Base-by-base conservation (phyloP, 1,284 basidiomycete genomes). In the Ceratobasidium sp. region DNA sequence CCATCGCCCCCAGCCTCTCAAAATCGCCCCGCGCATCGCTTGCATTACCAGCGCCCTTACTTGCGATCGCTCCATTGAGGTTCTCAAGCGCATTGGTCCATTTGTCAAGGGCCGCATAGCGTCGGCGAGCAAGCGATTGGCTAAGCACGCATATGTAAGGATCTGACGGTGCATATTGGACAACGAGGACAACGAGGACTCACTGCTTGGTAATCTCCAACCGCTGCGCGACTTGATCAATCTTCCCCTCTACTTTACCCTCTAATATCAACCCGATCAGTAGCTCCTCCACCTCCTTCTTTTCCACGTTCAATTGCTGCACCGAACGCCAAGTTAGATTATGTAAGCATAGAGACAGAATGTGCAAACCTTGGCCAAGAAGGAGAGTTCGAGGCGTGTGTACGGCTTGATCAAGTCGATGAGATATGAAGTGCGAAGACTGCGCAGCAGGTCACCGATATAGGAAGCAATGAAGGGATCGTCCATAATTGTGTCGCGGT, bases 361-460 rank as follows among this genome's bases (percentile, higher is more conserved):
- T 75, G 54, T 3, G 48, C 17, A 74, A 79, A 93, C 95, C 86
- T 94, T 93, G 45, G 94, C 95, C 15, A 99, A 87, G 87, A 96
- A 98, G 15, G 91, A 89, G 53, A 99, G 87, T 82, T 98, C 96
- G 59, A 99, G 88, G 45, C 96, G 89, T 0, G 94, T 97, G 83
- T 99, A 99, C 0, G 97, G 96, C 82, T 96, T 97, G 86, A 99
- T 97, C 76, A 98, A 90, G 82, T 99, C 97, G 78, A 99, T 96
- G 76, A 99, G 90, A 82, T 98, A 99, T 80, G 97, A 96, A 0
- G 97, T 99, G 4, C 97, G 89, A 65, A 99, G 85, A 79, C 95
- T 97, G 54, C 93, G 91, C 64, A 99, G 87, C 14, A 99, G 91
- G 81, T 99, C 98, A 77, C 96, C 95, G 75, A 99, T 98, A 84